Evolutionary conservation across 495 filamentous ascomycete genomes (phyloP), one percentile per base, ranked within the genome.

Genomic region (Podospora didyma): DNA sequence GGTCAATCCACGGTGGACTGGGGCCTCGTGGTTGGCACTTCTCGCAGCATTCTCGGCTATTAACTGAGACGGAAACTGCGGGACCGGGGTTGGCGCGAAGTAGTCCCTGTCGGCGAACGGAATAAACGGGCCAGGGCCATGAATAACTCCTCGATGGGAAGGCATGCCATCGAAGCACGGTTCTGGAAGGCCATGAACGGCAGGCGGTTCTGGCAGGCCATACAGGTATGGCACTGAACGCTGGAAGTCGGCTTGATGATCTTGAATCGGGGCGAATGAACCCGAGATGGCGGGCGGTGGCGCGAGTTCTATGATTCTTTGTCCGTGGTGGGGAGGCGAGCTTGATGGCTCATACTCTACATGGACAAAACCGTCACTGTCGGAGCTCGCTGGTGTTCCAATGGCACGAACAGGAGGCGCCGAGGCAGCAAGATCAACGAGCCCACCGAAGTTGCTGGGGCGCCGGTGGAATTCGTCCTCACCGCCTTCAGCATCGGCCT

Each of bases 11-110:
- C 57, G 57, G n/a, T 59, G 63, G 47, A 26, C 44, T 20, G 50
- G 50, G 20, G 56, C 19, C 7, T 59, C 61, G 31, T 28, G 44
- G 6, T 59, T 53, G 34, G 6, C 34, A 19, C 37, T 41, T 28
- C 31, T 24, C 4, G 50, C 14, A 14, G 46, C 37, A 31, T 44
- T 51, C 34, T 65, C 46, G 26, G 52, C 28, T 14, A 65, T 52
- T 58, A 64, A 57, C 24, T 65, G 57, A 11, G 62, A 66, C 2
- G 68, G 56, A 16, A 68, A 67, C 46, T 53, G 58, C 3, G 62
- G 39, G 5, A 57, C 35, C 2, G 57, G 48, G n/a, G 63, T 37
- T 2, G 57, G 39, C 16, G 57, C 46, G 46, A 59, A 69, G 46
- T 66, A 69, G 46, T 62, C 59, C 14, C 56, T 54, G 6, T 59